Percentiles rank a stretch among this genome's conserved stretches.
These are phyloP conservation scores for Gautieria morchelliformis DNA, from an alignment of 768 basidiomycete species.

Conservation along the genomic window DNA sequence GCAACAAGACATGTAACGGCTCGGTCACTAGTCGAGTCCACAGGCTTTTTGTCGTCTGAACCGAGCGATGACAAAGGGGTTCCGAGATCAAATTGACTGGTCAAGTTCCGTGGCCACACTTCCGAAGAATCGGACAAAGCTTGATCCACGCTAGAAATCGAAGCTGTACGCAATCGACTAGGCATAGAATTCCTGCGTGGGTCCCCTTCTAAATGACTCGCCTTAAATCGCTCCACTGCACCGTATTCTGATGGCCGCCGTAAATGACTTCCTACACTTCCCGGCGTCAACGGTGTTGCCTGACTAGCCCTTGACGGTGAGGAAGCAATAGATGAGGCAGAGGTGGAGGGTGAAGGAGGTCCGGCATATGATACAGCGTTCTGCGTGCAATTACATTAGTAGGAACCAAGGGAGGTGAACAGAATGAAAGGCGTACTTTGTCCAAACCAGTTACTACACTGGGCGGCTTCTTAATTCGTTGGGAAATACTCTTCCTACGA, in stretches of 20 bases:
- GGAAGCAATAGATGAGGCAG: slow-evolving; percentile 84
- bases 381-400: slow-evolving; percentile 22
- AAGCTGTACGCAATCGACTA: slow-evolving; percentile 78
- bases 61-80: slow-evolving; percentile 7
- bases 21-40: slow-evolving; percentile 64
- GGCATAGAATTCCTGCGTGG: slow-evolving; percentile 73
- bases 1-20: slow-evolving; percentile 92
- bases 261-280: slow-evolving; percentile 47
- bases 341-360: slow-evolving; percentile 83
- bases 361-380: slow-evolving; percentile 49
- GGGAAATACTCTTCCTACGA: slow-evolving; percentile 75
- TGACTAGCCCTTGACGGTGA: slow-evolving; percentile 70
- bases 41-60: slow-evolving; percentile 39
- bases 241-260: slow-evolving; percentile 89
- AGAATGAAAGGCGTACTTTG: slow-evolving; percentile 18
- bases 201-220: slow-evolving; percentile 65
- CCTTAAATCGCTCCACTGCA: slow-evolving; percentile 82
- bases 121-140: slow-evolving; percentile 81
- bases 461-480: slow-evolving; percentile 71
- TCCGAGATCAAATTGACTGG: slow-evolving; percentile 10
- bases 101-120: slow-evolving; percentile 21
- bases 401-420: background rate
- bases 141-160: slow-evolving; percentile 69
- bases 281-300: slow-evolving; percentile 62
- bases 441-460: slow-evolving; percentile 67